Percentiles rank a stretch among this genome's conserved stretches.
These are phyloP conservation scores for Aureobasidium namibiae DNA, from an alignment of 2,329 filamentous ascomycete genomes.

Conservation along the genomic window DNA sequence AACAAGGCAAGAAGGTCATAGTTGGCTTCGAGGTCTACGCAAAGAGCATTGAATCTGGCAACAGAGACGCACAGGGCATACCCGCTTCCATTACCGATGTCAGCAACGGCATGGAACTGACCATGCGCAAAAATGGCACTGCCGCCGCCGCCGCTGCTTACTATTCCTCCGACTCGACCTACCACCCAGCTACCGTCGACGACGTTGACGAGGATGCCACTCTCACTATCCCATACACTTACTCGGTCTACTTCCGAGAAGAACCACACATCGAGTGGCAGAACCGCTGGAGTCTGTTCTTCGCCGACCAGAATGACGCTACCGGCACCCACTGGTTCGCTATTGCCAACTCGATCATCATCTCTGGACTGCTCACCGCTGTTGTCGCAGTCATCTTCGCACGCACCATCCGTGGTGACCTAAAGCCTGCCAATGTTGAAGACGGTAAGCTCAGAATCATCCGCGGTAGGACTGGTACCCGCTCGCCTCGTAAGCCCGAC, in stretches of 20 bases:
- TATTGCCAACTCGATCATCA: conserved; percentile 78
- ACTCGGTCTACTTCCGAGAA: conserved; percentile 84
- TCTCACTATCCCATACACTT: conserved; percentile 72
- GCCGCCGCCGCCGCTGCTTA: conserved; percentile 37
- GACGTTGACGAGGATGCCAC: conserved; percentile 57
- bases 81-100: conserved; percentile 58
- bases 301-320: conserved; percentile 77
- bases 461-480: conserved; percentile 20
- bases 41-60: conserved; percentile 63
- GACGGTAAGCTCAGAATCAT: conserved; percentile 54
- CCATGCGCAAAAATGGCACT: conserved; percentile 56
- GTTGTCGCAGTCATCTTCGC: conserved; percentile 75
- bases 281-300: conserved; percentile 82
- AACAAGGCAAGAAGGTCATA: conserved; percentile 66
- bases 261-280: conserved; percentile 73
- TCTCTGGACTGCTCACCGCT: conserved; percentile 68
- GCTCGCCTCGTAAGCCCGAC: conserved; percentile 38
- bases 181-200: conserved; percentile 45
- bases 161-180: conserved; percentile 52
- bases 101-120: conserved; percentile 59
- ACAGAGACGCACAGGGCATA: conserved; percentile 57
- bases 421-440: conserved; percentile 57
- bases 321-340: conserved; percentile 80
- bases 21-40: conserved; percentile 87
- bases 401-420: conserved; percentile 68